These are phyloP conservation scores for Fusarium oligoseptatum DNA, from an alignment of 2,329 filamentous ascomycete species.

Conservation along the genomic window DNA sequence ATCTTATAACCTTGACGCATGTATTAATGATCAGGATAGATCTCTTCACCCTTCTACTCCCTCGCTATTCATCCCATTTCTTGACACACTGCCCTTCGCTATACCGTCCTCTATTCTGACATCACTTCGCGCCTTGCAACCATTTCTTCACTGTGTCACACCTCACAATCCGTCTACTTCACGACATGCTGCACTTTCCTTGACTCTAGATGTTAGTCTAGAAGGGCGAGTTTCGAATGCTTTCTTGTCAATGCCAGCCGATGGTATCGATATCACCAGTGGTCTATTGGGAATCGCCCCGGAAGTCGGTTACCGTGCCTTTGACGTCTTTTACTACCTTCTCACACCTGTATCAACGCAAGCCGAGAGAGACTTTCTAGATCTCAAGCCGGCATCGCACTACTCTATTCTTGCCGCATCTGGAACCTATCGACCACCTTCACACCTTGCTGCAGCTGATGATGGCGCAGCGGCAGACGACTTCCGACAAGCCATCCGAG, in stretches of 20 bases:
- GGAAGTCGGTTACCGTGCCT: conserved; percentile 87
- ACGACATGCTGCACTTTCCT: conserved; percentile 83
- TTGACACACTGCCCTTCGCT: conserved; percentile 82
- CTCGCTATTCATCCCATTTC: conserved; percentile 84
- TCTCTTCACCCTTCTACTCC: conserved; percentile 91
- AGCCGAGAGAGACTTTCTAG: conserved; percentile 89
- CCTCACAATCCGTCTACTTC: conserved; percentile 89
- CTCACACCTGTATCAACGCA: conserved; percentile 89
- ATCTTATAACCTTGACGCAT: no score
- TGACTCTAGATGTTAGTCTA: conserved; percentile 86
- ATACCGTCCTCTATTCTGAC: conserved; percentile 82
- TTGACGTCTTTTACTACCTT: conserved; percentile 98
- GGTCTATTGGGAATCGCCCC: conserved; percentile 87
- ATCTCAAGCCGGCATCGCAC: conserved; percentile 79
- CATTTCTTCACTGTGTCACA: conserved; percentile 89
- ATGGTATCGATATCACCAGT: conserved; percentile 85
- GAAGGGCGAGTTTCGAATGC: conserved; percentile 83
- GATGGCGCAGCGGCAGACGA: conserved; percentile 94
- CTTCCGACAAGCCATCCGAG: conserved; percentile 86
- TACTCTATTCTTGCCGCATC: conserved; percentile 87
- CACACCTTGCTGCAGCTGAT: conserved; percentile 91
- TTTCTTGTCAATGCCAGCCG: conserved; percentile 82
- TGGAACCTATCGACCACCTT: conserved; percentile 85
- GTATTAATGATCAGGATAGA: conserved; percentile 57
- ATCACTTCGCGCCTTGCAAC: conserved; percentile 83